Base-by-base conservation (phyloP, 129 eudicot species). In the Scalesia atractyloides region DNA sequence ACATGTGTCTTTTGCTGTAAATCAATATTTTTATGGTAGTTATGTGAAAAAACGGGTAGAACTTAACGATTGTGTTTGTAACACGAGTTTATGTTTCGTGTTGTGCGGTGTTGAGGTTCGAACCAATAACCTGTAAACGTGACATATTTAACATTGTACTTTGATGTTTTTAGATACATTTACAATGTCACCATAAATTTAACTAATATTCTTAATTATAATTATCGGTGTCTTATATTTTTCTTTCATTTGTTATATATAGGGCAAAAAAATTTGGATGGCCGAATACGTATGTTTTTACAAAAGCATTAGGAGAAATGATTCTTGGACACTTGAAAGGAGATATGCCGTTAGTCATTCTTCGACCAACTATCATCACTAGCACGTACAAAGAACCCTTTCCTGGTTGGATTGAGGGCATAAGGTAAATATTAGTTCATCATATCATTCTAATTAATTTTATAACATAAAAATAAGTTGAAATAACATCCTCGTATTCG, bases 241-340 rank as follows among this genome's bases (percentile, higher is more conserved):
- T 56, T 30, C 5, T 56, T 56, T 56, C 13, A 56, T 56, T 56
- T 9, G 62, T 4, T 60, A 60, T 60, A 5, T 60, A 14, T 0
- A 86, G 91, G 69, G 88, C 91, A 47, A 74, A n/a, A 13, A 14
- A 56, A 50, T 78, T 73, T 37, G 92, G 92, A 43, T 87, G 92
- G 92, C 92, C 89, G n/a, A 84, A 87, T 62, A 84, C 92, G 0
- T 84, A 87, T 41, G 84, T 76, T 17, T 87, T 87, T 18, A 84
- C 92, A 0, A 87, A 87, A 61, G 89, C 93, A 20, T 69, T 87
- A 68, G 93, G 93, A 17, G 93, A 84, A 52, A 87, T 87, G 93
- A n/a, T 84, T 17, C 22, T 87, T 2, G 83, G 70, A 7, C 49
- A 77, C 3, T 22, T 66, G 59, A 84, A 76, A 57, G 87, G 71